Conservation (phyloP, 1,284 basidiomycete genomes). For the Pseudozyma sp. region DNA sequence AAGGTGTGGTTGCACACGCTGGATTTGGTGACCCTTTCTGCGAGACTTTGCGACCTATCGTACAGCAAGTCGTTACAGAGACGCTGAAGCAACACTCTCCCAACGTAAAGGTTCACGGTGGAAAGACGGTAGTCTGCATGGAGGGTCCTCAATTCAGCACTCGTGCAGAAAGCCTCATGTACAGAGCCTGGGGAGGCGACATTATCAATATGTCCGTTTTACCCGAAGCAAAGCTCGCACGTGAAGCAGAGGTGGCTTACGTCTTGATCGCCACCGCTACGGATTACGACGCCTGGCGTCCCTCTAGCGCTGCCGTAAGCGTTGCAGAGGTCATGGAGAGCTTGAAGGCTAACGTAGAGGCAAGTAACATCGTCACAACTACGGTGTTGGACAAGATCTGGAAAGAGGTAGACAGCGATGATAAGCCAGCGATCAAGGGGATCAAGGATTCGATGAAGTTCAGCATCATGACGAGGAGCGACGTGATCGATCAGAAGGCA, state of each 20-base stretch:
- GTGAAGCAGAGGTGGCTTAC: constrained; percentile 86
- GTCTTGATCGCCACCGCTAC: constrained; percentile 67
- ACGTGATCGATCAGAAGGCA: constrained; percentile 77
- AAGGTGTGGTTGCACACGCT: constrained; percentile 85
- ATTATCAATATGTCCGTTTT: constrained; percentile 82
- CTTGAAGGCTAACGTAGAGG: constrained; percentile 84
- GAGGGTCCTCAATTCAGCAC: constrained; percentile 95
- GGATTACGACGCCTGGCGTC: constrained; percentile 74
- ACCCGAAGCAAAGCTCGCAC: constrained; percentile 93
- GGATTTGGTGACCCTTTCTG: constrained; percentile 82
- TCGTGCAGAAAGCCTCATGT: constrained; percentile 93
- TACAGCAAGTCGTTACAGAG: constrained; percentile 46
- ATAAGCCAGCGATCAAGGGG: constrained; percentile 42
- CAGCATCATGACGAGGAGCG: constrained; percentile 80
- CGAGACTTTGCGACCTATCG: constrained; percentile 51
- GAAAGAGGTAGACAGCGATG: constrained; percentile 53
- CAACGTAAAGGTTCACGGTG: constrained; percentile 73
- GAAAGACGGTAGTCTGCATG: constrained; percentile 93
- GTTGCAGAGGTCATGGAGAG: constrained; percentile 90
- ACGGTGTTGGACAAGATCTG: constrained; percentile 84
- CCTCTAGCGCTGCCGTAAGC: constrained; percentile 82
- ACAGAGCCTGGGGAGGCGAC: constrained; percentile 83
- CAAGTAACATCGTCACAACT: constrained; percentile 78
- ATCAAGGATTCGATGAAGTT: constrained; percentile 60
- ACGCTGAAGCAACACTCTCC: constrained; percentile 37